Evolutionary conservation across 78 protist species (phyloP).

Genomic region (Guillardia theta): DNA sequence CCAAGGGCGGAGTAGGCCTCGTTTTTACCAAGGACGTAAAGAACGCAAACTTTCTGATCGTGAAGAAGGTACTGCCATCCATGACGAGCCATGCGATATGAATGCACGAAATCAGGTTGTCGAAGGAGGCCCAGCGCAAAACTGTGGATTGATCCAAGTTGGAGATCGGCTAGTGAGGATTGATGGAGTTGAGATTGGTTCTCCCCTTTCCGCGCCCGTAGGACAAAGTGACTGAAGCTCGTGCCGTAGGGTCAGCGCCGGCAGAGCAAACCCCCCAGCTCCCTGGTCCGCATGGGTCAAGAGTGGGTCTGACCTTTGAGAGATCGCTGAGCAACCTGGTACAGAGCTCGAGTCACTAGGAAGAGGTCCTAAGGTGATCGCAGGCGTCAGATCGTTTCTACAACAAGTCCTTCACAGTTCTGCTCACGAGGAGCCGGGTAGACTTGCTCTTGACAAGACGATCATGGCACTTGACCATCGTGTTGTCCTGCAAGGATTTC

Average conservation of each 20-base stretch:
- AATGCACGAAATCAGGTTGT: no score
- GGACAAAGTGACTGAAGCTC: neutral
- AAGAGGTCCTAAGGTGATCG: neutral
- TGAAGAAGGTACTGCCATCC: no score
- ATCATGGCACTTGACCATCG: neutral
- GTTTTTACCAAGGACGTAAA: no score
- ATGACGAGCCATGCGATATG: no score
- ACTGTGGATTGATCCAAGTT: no score
- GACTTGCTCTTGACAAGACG: neutral
- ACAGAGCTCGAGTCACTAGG: no score
- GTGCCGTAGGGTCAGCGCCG: neutral
- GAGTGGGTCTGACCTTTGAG: neutral
- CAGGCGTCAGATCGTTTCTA: neutral
- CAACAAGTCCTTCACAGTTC: neutral
- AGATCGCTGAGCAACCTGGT: neutral
- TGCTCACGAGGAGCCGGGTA: neutral
- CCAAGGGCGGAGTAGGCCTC: no score
- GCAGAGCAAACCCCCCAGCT: neutral
- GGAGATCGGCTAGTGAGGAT: no score
- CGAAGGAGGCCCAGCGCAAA: no score
- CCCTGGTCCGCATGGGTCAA: neutral
- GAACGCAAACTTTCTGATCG: no score
- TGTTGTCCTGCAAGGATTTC: neutral
- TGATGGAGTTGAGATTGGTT: neutral
- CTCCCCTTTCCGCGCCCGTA: neutral